phyloP scores from a whole-genome alignment of 1,284 basidiomycete genomes.

The Phaffia rhodozyma region DNA sequence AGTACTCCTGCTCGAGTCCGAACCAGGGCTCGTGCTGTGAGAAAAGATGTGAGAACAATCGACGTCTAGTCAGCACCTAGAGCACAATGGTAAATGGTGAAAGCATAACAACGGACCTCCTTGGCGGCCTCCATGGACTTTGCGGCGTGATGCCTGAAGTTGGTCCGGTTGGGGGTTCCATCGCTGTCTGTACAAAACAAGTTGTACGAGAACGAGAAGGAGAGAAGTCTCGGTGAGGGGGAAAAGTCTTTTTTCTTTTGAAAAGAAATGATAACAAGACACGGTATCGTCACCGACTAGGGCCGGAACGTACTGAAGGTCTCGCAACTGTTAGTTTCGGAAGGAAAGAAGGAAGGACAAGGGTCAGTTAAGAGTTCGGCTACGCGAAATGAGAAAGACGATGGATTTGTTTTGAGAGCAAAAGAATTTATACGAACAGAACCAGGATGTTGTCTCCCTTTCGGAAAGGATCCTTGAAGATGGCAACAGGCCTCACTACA shows the following conservation, averaged over 20 bases:
- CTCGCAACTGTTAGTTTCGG: slow-evolving; percentile 45
- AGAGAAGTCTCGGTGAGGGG: no score
- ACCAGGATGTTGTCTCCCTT: slow-evolving; percentile 96
- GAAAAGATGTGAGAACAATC: not conserved
- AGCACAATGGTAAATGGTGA: not conserved
- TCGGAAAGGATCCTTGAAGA: slow-evolving; percentile 99
- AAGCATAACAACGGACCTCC: slow-evolving; percentile 32
- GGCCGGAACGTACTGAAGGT: slow-evolving; percentile 52
- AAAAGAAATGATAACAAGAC: no score
- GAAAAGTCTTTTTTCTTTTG: no score
- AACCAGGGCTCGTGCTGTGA: slow-evolving; percentile 67
- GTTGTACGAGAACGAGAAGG: no score
- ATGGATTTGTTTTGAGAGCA: no score
- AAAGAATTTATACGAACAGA: slow-evolving; percentile 35
- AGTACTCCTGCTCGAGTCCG: slow-evolving; percentile 98
- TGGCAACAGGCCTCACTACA: slow-evolving; percentile 65
- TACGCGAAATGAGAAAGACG: no score
- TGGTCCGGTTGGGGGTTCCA: slow-evolving; percentile 92
- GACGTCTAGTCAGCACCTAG: no score
- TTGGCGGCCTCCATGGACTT: slow-evolving; percentile 88
- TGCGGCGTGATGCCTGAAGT: slow-evolving; percentile 79
- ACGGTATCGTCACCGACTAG: no score
- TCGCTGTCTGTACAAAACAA: slow-evolving; percentile 53
- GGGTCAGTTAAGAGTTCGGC: no score
- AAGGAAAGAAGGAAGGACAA: not conserved